A percentile compares a stretch with the other conserved stretches of the same genome.
Evolutionary conservation across 768 basidiomycete genomes (phyloP).

Genomic region (Rhizopogon salebrosus): DNA sequence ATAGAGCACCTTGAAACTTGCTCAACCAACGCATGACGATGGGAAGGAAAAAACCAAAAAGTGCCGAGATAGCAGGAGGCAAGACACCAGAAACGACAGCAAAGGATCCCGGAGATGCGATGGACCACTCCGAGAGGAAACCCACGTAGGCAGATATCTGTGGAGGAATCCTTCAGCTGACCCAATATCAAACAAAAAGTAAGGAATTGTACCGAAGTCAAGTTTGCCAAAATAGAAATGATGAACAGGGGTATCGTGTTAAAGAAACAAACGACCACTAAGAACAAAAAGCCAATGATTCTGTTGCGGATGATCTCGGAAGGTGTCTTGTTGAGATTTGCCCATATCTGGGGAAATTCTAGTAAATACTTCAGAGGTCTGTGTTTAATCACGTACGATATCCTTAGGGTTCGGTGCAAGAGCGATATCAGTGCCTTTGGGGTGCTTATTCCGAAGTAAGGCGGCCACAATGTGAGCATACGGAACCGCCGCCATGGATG

Average conservation of each 20-base stretch:
- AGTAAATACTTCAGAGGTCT: not conserved
- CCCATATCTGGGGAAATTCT: constrained; percentile 65
- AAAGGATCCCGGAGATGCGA: constrained; percentile 61
- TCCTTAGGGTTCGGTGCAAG: constrained; percentile 89
- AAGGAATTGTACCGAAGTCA: constrained; percentile 57
- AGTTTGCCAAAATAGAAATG: constrained; percentile 89
- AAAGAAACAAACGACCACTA: constrained; percentile 82
- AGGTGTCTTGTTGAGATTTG: constrained; percentile 75
- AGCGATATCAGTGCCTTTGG: constrained; percentile 64
- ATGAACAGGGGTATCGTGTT: constrained; percentile 90
- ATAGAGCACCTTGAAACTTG: constrained; percentile 56
- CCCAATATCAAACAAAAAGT: not conserved
- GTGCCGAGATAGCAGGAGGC: constrained; percentile 80
- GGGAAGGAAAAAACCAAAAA: constrained; percentile 90
- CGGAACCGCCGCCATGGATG: constrained; percentile 82
- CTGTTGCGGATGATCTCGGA: constrained; percentile 62
- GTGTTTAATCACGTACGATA: constrained; percentile 44
- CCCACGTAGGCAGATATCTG: constrained; percentile 52
- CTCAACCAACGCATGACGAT: constrained; percentile 84
- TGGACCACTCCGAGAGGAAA: constrained; percentile 72
- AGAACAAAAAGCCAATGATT: constrained; percentile 71
- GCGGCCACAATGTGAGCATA: constrained; percentile 86
- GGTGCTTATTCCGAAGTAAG: constrained; percentile 59
- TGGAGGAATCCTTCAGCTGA: constrained; percentile 7
- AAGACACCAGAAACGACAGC: constrained; percentile 88